phyloP scores from a whole-genome alignment of 1,284 basidiomycete species.

The Microbotryum saponariae region DNA sequence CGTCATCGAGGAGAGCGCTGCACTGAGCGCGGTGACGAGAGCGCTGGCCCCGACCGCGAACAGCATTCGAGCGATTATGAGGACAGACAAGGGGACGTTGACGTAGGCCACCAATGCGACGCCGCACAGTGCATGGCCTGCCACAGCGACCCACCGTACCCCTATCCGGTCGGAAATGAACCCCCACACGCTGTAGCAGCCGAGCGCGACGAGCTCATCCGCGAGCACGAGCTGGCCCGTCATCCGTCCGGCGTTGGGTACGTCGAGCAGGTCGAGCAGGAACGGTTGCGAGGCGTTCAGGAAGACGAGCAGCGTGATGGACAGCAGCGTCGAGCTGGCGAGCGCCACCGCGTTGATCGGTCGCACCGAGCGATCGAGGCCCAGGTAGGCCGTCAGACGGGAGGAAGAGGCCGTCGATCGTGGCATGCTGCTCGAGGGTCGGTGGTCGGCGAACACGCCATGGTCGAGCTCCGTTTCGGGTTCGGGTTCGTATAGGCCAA shows the following conservation, averaged over 20 bases:
- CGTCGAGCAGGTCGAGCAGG: conserved; percentile 12
- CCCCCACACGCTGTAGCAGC: conserved; percentile 23
- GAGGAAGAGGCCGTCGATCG: too few species aligned
- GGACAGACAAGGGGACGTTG: conserved; percentile 2
- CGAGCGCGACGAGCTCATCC: conserved; percentile 29
- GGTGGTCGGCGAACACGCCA: too few species aligned
- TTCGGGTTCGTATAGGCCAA: too few species aligned
- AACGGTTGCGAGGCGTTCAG: conserved; percentile 26
- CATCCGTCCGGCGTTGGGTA: conserved; percentile 7
- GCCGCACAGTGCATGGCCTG: conserved; percentile 15
- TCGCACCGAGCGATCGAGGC: too few species aligned
- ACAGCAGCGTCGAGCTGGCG: conserved; percentile 11
- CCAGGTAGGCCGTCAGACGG: too few species aligned
- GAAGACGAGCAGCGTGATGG: conserved; percentile 30
- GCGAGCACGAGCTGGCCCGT: conserved; percentile 26
- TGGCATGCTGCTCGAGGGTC: too few species aligned
- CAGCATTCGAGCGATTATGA: conserved; percentile 16
- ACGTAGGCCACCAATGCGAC: conserved; percentile 15
- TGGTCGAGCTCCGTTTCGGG: too few species aligned
- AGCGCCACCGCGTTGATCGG: background rate
- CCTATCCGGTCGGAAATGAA: conserved; percentile 11
- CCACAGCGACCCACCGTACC: conserved; percentile 5
- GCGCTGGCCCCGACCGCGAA: conserved; percentile 18
- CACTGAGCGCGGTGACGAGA: conserved; percentile 20
- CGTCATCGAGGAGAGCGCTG: conserved; percentile 7